Evolutionary conservation across 1,139 yeast species (phyloP).

Genomic region (Suhomyces choctaworum): DNA sequence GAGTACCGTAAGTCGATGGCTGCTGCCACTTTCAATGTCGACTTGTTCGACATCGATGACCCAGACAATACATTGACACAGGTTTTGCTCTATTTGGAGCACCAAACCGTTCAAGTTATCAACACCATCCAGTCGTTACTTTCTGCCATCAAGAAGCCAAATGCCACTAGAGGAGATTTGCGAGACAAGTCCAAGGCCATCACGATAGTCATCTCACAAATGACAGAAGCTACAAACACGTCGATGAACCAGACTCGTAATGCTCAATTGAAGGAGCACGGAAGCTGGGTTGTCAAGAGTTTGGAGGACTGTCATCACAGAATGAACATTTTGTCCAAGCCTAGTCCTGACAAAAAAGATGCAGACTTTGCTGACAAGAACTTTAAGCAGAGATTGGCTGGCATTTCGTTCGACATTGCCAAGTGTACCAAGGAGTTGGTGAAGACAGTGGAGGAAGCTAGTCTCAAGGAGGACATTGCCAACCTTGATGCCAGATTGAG

Average conservation of each 20-base stretch:
- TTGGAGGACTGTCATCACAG: conserved; percentile 83
- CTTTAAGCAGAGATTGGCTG: conserved; percentile 90
- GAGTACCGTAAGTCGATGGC: conserved; percentile 53
- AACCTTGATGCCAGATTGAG: conserved; percentile 49
- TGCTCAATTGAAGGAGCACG: conserved; percentile 82
- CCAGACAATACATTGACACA: conserved; percentile 89
- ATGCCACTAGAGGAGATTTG: conserved; percentile 73
- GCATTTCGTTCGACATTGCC: conserved; percentile 93
- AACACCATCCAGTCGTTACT: conserved; percentile 83
- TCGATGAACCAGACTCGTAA: conserved; percentile 89
- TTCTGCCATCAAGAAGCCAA: conserved; percentile 72
- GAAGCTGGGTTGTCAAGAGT: conserved; percentile 84
- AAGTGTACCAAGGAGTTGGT: conserved; percentile 94
- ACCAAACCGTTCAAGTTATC: conserved; percentile 90
- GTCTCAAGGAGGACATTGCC: conserved; percentile 75
- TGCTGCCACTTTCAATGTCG: conserved; percentile 62
- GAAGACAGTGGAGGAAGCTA: conserved; percentile 92
- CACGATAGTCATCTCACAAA: conserved; percentile 72
- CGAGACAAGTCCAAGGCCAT: conserved; percentile 74
- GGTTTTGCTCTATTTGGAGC: conserved; percentile 82
- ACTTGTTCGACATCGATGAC: conserved; percentile 75
- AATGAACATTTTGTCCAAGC: conserved; percentile 64
- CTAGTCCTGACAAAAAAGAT: conserved; percentile 50
- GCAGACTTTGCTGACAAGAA: conserved; percentile 80
- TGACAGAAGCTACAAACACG: conserved; percentile 87